Evolutionary conservation across 2,329 filamentous ascomycete genomes (phyloP), one percentile per base, ranked within the genome.

Genomic region (Claviceps capensis): DNA sequence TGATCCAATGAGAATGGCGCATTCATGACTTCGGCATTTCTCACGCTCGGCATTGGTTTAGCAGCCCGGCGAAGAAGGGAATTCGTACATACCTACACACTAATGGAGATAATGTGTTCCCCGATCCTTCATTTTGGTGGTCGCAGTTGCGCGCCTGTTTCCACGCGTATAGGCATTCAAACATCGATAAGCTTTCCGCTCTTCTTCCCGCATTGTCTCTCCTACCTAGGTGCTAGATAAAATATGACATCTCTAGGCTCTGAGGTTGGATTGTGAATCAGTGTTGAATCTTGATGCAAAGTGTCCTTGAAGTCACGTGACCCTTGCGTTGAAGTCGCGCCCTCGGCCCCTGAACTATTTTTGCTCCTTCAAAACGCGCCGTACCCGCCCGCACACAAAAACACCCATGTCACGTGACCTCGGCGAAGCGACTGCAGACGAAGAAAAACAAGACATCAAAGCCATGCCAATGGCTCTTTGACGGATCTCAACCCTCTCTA

Each of bases 1-100:
- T 67, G 65, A 67, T 67, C 65, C 65, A 67, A 55, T 59, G 61
- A 62, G 57, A 55, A 49, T 59, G 65, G 65, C 58, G 61, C 63
- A 34, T 61, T 56, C 54, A 56, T 50, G 48, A 34, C 11, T 48
- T 42, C 42, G 23, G 22, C 43, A 49, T 51, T 34, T 34, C 30
- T 43, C 44, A 16, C 14, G 44, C 48, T 49, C n/a, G 44, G 51
- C 47, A 38, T 48, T 47, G 40, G 17, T 41, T 41, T 36, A 37
- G 34, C 14, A 44, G 40, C 23, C 52, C 48, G 45, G 43, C 41
- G 40, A 38, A 45, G 40, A 37, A 36, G 19, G 23, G 36, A 49
- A 36, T 5, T 7, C 5, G n/a, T 42, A n/a, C 42, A 26, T 26
- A 19, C 19, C 19, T 19, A 26, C 23, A 26, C 5, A 41, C 37